Percentiles rank a stretch among this genome's conserved stretches.
Evolutionary conservation across 805 yeast species (phyloP).

Genomic region (Torulaspora franciscae): DNA sequence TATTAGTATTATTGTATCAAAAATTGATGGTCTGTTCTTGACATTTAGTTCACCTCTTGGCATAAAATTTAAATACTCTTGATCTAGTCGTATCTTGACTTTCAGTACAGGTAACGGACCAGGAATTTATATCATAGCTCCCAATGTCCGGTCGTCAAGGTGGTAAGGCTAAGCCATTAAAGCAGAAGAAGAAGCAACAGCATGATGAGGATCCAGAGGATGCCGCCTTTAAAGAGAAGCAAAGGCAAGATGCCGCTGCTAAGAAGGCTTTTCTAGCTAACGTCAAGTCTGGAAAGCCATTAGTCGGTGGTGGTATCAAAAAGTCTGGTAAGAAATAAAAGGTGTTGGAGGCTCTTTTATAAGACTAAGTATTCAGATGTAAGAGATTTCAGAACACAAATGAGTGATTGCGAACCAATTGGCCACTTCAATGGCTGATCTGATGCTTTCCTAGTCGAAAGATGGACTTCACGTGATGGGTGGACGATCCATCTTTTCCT

Average conservation of each 20-base stretch:
- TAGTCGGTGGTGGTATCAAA: conserved; percentile 93
- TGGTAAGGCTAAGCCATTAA: conserved; percentile 80
- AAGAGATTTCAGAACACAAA: background rate
- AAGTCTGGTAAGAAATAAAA: conserved; percentile 65
- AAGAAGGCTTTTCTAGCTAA: conserved; percentile 83
- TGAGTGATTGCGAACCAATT: background rate
- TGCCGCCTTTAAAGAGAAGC: conserved; percentile 84
- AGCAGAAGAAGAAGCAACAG: conserved; percentile 74
- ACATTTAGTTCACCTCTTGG: too few relatives aligned
- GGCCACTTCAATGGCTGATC: background rate
- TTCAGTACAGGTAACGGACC: too few relatives aligned
- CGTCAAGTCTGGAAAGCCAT: conserved; percentile 86
- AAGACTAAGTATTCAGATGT: background rate
- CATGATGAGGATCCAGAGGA: conserved; percentile 85
- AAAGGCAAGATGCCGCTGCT: conserved; percentile 91
- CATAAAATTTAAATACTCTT: background rate
- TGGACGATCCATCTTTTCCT: background rate
- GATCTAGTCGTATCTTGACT: background rate
- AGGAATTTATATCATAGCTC: background rate
- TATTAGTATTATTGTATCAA: background rate
- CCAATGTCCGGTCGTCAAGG: conserved; percentile 95
- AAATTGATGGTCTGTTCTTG: background rate
- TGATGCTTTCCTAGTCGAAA: background rate
- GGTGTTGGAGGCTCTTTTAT: background rate
- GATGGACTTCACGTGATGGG: background rate